A percentile compares a stretch with the other conserved stretches of the same genome.
These are phyloP conservation scores for Sphagnum contortum DNA, from an alignment of 225 moss, liverwort and hornwort genomes.

Conservation along the genomic window DNA sequence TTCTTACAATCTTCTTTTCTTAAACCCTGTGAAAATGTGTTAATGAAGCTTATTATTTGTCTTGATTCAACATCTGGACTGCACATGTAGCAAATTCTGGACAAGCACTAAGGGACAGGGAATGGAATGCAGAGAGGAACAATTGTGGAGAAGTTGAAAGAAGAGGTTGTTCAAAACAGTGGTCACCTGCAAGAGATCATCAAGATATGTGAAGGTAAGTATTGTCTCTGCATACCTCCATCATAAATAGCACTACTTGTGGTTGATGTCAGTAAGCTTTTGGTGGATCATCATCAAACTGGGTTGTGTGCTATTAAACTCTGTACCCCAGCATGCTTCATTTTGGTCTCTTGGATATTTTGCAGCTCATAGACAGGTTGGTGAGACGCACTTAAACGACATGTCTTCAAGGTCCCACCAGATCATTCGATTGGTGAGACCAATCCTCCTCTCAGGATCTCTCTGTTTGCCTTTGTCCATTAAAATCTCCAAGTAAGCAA, in stretches of 20 bases:
- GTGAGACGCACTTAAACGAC: slow-evolving; percentile 93
- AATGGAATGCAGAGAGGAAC: slow-evolving; percentile 62
- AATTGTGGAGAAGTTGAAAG: slow-evolving; percentile 76
- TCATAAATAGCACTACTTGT: neutral
- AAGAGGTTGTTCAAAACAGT: slow-evolving; percentile 80
- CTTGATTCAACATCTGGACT: no score
- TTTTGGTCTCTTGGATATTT: no score
- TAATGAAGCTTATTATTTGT: no score
- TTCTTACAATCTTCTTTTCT: no score
- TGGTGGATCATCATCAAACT: no score
- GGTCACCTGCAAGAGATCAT: slow-evolving; percentile 71
- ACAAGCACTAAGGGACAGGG: no score
- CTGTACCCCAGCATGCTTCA: no score
- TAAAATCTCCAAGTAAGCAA: no score
- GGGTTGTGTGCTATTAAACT: no score
- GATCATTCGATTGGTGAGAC: slow-evolving; percentile 72
- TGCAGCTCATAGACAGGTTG: slow-evolving; percentile 94
- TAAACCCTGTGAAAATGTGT: no score
- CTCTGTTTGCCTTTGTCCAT: neutral
- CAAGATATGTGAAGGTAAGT: slow-evolving; percentile 86
- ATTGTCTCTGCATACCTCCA: neutral
- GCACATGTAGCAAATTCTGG: no score
- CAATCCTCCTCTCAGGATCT: slow-evolving; percentile 7
- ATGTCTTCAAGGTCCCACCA: slow-evolving; percentile 93
- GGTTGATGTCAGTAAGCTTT: no score